Evolutionary conservation across 2,329 filamentous ascomycete genomes (phyloP).

Genomic region (Sordariomycetes sp.): DNA sequence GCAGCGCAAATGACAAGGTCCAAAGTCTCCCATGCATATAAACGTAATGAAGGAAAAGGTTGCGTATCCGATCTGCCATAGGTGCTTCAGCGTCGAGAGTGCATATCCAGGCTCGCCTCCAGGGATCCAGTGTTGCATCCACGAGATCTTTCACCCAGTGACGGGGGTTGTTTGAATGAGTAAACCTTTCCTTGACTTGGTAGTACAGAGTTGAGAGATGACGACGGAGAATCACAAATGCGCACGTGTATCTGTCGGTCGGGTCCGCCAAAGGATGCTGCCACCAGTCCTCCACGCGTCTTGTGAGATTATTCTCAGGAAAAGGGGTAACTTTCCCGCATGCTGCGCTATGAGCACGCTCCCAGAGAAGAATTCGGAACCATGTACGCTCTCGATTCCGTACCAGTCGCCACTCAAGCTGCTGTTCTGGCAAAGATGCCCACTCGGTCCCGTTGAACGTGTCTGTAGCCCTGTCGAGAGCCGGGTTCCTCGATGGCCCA

Average conservation of each 20-base stretch:
- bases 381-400: slow-evolving; percentile 1
- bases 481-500: too few species aligned
- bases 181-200: not conserved
- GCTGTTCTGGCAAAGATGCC: not conserved
- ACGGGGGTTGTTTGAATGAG: not conserved
- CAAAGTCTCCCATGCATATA: slow-evolving; percentile 1
- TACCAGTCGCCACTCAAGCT: not conserved
- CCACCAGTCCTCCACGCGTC: slow-evolving; percentile 1
- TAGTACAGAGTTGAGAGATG: not conserved
- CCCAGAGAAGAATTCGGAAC: slow-evolving; percentile 1
- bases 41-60: not conserved
- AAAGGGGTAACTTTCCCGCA: not conserved
- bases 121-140: not conserved
- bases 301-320: slow-evolving; percentile 1
- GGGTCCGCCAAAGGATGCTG: slow-evolving; percentile 1
- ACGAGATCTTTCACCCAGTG: slow-evolving; percentile 2
- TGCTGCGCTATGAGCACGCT: not conserved
- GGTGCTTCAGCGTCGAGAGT: not conserved
- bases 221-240: not conserved
- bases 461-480: too few species aligned
- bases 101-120: not conserved
- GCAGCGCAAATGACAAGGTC: not conserved
- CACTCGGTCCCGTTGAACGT: too few species aligned
- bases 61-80: not conserved
- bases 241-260: slow-evolving; percentile 1